Conservation (phyloP, 371 early-diverging fungal genomes). For the Apophysomyces elegans region DNA sequence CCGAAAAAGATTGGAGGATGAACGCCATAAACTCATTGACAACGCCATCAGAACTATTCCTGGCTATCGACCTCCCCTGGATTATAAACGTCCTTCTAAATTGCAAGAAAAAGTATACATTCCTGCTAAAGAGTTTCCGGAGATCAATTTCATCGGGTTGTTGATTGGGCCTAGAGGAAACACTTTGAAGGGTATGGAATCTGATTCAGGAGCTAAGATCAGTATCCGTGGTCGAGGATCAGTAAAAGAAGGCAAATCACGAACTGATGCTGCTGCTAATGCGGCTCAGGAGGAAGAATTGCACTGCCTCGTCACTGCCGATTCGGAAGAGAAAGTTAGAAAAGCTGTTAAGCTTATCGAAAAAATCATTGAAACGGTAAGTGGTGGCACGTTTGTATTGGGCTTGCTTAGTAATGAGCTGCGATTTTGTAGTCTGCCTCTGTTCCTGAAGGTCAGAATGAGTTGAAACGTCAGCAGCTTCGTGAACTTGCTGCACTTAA, state of each 20-base stretch:
- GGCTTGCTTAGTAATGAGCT: conserved; percentile 2
- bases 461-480: conserved; percentile 91
- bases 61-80: conserved; percentile 86
- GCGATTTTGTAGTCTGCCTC: conserved; percentile 70
- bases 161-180: conserved; percentile 97
- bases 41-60: conserved; percentile 78
- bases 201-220: conserved; percentile 93
- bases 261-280: conserved; percentile 65
- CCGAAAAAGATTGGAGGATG: conserved; percentile 91
- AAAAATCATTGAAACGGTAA: conserved; percentile 91
- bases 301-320: conserved; percentile 92
- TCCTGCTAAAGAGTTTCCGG: conserved; percentile 93
- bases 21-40: conserved; percentile 89
- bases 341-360: conserved; percentile 87
- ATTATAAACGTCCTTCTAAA: conserved; percentile 87
- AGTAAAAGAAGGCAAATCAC: conserved; percentile 93
- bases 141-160: conserved; percentile 97
- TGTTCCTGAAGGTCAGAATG: conserved; percentile 94
- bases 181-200: conserved; percentile 93
- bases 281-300: conserved; percentile 93
- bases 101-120: conserved; percentile 92
- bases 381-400: conserved; percentile 16
- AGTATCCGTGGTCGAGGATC: conserved; percentile 97
- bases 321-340: conserved; percentile 86
- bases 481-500: conserved; percentile 95